These are phyloP conservation scores for Extremus antarcticus DNA, from an alignment of 495 filamentous ascomycete genomes.

Conservation along the genomic window DNA sequence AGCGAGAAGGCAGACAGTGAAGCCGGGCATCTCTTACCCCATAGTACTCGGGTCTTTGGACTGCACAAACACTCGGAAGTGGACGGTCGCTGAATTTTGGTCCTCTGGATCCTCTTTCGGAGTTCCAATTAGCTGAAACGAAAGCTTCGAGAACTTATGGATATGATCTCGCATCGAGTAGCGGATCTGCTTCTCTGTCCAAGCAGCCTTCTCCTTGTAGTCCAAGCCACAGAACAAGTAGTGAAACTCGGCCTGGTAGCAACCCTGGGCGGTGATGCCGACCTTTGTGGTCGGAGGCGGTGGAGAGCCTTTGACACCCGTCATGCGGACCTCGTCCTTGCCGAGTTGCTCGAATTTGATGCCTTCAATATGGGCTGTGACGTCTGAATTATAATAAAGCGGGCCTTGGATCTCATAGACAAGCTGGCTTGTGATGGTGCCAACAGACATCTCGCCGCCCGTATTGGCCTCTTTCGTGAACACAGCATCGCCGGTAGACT, in stretches of 20 bases:
- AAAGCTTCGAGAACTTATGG: conserved; percentile 16
- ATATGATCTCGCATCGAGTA: conserved; percentile 6
- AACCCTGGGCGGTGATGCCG: conserved; percentile 21
- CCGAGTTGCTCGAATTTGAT: conserved; percentile 19
- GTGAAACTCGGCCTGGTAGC: conserved; percentile 25
- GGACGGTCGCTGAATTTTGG: conserved; percentile 22
- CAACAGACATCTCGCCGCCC: conserved; percentile 14
- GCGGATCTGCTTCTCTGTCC: conserved; percentile 23
- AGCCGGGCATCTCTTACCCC: conserved; percentile 19
- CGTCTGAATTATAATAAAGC: conserved; percentile 23
- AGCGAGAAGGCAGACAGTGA: conserved; percentile 16
- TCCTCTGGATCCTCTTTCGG: conserved; percentile 6
- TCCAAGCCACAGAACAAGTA: conserved; percentile 27
- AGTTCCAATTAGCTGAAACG: conserved; percentile 17
- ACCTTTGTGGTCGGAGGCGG: conserved; percentile 23
- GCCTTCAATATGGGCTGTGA: conserved; percentile 18
- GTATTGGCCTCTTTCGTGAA: conserved; percentile 20
- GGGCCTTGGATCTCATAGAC: conserved; percentile 26
- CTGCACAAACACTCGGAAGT: conserved; percentile 25
- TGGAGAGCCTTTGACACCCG: conserved; percentile 14
- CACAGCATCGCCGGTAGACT: conserved; percentile 10
- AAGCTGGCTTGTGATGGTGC: conserved; percentile 20
- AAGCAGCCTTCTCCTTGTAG: conserved; percentile 24
- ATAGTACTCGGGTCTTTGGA: conserved; percentile 19
- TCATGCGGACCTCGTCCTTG: conserved; percentile 16